Evolutionary conservation across 805 yeast species (phyloP), one percentile per base, ranked within the genome.

Genomic region (Alloascoidea hylecoeti): DNA sequence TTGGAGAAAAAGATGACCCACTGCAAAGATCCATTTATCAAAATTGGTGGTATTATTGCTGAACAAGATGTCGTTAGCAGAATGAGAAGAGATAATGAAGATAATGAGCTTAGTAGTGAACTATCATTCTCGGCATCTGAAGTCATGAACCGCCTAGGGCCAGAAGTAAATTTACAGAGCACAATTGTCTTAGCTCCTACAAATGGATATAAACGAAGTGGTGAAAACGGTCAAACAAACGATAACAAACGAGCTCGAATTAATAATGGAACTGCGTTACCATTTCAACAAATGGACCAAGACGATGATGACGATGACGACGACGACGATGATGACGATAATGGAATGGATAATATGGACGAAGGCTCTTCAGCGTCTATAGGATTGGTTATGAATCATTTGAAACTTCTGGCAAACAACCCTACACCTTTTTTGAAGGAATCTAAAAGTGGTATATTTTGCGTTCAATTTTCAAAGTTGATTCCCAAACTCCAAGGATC

Each of bases 391-490:
- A 72, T 65, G 38, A 68, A 73, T 37, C 97, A 92, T 55, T 58
- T 89, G 46, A 75, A 73, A 49, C 60, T 88, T 6, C 63, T 89
- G 23, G 59, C 80, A 1, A 58, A 64, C 1, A 65, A 72, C 13
- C 44, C 69, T 2, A 56, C 74, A 2, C 77, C 79, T 19, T 85
- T 89, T 46, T 51, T 89, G 36, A 47, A 44, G 30, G 13, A 23
- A n/a, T 9, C 13, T n/a, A 23, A 23, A 23, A 23, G n/a, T 9
- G 30, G 30, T 9, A 23, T n/a, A 23, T 82, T 64, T 49, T 71
- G 72, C 43, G 68, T 81, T 15, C 92, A 92, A 35, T 78, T 65
- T 52, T 60, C 71, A 2, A 62, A 66, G 27, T 47, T 82, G 15
- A 54, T 61, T 23, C 63, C 68, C 12, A 45, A 55, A 4, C 53